Conservation (phyloP, 2,329 filamentous ascomycete species). For the Thelonectria olida region DNA sequence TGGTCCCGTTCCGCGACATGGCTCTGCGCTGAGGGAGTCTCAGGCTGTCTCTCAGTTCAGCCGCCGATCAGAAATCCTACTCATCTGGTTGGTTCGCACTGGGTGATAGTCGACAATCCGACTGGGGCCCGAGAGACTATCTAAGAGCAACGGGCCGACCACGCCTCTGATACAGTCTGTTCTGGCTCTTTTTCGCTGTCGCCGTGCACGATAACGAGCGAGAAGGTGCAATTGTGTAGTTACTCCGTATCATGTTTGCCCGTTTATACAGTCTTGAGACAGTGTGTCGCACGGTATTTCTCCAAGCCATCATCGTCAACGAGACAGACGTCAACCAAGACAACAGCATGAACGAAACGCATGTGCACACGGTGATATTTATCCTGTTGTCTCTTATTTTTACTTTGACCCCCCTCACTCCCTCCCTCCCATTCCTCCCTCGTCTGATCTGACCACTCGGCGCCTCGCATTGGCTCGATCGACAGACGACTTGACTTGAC, state of each 20-base stretch:
- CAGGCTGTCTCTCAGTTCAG: constrained; percentile 41
- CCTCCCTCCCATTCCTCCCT: neutral
- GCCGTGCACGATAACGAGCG: neutral
- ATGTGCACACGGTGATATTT: neutral
- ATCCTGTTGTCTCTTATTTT: neutral
- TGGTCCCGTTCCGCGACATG: constrained; percentile 32
- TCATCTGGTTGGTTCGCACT: constrained; percentile 29
- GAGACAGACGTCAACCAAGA: neutral
- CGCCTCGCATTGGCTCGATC: constrained; percentile 7
- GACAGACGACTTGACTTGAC: neutral
- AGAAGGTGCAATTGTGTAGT: neutral
- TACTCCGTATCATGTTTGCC: too few relatives aligned
- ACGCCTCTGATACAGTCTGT: too few relatives aligned
- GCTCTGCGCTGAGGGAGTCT: too few relatives aligned
- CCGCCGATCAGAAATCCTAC: constrained; percentile 39
- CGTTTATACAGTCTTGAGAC: too few relatives aligned
- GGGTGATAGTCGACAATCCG: constrained; percentile 11
- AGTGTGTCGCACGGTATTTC: too few relatives aligned
- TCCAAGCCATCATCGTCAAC: too few relatives aligned
- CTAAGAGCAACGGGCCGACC: constrained; percentile 18
- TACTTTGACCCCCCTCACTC: constrained; percentile 1
- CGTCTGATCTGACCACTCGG: neutral
- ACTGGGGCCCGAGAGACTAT: constrained; percentile 5
- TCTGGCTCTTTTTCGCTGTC: too few relatives aligned
- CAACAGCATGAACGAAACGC: neutral